Evolutionary conservation across 2,329 filamentous ascomycete species (phyloP).

Genomic region (Beauveria sp.): DNA sequence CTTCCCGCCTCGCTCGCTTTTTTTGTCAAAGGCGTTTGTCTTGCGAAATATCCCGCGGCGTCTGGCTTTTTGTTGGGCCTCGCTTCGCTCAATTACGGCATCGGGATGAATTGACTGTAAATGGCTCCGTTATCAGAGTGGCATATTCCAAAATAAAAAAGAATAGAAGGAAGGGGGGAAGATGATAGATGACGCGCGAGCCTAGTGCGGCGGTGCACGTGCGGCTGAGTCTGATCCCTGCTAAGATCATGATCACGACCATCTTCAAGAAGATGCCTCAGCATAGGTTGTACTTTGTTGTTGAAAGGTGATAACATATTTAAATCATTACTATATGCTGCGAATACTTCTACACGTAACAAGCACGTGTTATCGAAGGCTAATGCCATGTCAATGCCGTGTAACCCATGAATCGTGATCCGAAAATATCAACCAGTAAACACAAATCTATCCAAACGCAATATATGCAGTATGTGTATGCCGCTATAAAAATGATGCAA

Average conservation of each 20-base stretch:
- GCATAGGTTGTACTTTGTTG: no score
- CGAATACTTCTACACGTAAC: no score
- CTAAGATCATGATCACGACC: not conserved
- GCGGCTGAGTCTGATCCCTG: conserved; percentile 1
- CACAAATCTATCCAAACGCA: not conserved
- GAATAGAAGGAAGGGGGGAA: not conserved
- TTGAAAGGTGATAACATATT: no score
- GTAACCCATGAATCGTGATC: no score
- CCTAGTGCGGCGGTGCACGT: not conserved
- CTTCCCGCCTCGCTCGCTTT: not conserved
- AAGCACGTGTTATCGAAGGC: no score
- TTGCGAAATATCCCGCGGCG: not conserved
- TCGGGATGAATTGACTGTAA: no score
- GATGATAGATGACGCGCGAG: not conserved
- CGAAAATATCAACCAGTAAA: not conserved
- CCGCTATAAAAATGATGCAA: not conserved
- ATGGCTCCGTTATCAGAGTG: no score
- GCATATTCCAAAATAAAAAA: no score
- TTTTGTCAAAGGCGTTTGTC: not conserved
- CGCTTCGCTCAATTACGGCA: not conserved
- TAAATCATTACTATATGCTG: no score
- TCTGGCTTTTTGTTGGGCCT: not conserved
- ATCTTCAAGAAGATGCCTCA: no score
- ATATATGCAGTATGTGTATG: not conserved
- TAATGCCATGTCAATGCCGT: no score